A percentile compares a stretch with the other conserved stretches of the same genome.
Evolutionary conservation across 306 rosid species (phyloP).

Genomic region (Pterocarpus macrocarpus): DNA sequence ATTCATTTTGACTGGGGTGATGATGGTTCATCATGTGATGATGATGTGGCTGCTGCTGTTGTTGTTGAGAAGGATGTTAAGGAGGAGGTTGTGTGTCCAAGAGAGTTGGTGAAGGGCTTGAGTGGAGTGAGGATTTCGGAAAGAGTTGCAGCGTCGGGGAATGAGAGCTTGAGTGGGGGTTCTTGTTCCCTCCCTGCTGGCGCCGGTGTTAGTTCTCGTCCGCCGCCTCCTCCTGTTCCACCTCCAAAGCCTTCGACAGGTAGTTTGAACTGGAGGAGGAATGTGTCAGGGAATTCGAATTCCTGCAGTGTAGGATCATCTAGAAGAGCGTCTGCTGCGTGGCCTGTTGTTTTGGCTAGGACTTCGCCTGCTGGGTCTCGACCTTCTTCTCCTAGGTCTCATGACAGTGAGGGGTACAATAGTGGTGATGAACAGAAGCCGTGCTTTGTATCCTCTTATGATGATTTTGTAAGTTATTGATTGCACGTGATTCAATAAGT

Average conservation of each 20-base stretch:
- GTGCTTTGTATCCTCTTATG: conserved; percentile 73
- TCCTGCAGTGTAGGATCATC: conserved; percentile 68
- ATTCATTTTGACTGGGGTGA: conserved; percentile 54
- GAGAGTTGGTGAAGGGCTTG: conserved; percentile 52
- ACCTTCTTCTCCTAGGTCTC: conserved; percentile 92
- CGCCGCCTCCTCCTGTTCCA: conserved; percentile 96
- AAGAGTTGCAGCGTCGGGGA: conserved; percentile 26
- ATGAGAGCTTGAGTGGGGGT: conserved; percentile 54
- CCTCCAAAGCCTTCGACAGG: conserved; percentile 70
- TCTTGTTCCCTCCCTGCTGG: conserved; percentile 39
- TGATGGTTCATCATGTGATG: conserved; percentile 42
- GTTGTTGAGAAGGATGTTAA: conserved; percentile 52
- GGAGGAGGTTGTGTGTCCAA: conserved; percentile 52
- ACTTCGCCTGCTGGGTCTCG: conserved; percentile 80
- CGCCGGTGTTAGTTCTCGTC: conserved; percentile 60
- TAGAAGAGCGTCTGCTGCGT: conserved; percentile 58
- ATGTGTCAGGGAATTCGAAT: conserved; percentile 61
- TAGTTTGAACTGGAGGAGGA: conserved; percentile 68
- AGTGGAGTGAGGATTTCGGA: conserved; percentile 58
- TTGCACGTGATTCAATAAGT: conserved; percentile 13
- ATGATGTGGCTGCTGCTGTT: conserved; percentile 52
- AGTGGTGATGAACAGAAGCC: conserved; percentile 94
- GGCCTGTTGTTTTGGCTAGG: conserved; percentile 83
- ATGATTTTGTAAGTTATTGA: conserved; percentile 76
- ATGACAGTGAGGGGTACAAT: conserved; percentile 94